These are phyloP conservation scores for Rhizomucor pusillus DNA, from an alignment of 371 early-diverging fungal species.

Conservation along the genomic window DNA sequence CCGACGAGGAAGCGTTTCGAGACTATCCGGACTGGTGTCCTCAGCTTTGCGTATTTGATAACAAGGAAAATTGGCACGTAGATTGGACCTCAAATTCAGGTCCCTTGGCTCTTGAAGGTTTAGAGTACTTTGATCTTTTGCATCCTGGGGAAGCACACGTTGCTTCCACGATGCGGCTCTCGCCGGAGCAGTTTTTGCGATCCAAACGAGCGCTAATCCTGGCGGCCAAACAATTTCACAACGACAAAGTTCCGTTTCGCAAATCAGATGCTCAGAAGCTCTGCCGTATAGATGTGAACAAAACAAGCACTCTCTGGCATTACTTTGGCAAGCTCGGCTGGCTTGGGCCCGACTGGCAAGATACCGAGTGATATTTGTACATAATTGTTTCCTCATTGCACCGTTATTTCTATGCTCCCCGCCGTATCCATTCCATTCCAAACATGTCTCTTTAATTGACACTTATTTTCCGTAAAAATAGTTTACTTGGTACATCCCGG, in stretches of 20 bases:
- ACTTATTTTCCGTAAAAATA: no score
- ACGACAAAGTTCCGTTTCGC: slow-evolving; percentile 41
- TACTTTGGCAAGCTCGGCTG: slow-evolving; percentile 60
- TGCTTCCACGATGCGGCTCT: slow-evolving; percentile 60
- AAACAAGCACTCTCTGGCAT: slow-evolving; percentile 67
- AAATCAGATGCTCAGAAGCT: slow-evolving; percentile 74
- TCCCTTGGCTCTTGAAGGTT: background rate
- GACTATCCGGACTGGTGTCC: no score
- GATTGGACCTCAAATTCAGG: no score
- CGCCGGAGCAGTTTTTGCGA: slow-evolving; percentile 60
- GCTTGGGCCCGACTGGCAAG: slow-evolving; percentile 22
- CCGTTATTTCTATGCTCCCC: no score
- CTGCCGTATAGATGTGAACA: slow-evolving; percentile 73
- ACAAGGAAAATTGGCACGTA: no score
- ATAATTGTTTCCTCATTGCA: no score
- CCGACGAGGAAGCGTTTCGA: no score
- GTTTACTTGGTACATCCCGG: no score
- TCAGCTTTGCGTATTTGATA: no score
- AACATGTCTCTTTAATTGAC: no score
- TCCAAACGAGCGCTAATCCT: slow-evolving; percentile 59
- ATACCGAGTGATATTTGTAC: no score
- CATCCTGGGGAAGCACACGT: slow-evolving; percentile 54
- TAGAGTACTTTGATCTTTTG: slow-evolving; percentile 39
- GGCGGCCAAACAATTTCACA: slow-evolving; percentile 42
- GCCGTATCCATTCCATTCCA: no score